Evolutionary conservation across 345 rosid species (phyloP).

Genomic region (Pugionium dolabratum): DNA sequence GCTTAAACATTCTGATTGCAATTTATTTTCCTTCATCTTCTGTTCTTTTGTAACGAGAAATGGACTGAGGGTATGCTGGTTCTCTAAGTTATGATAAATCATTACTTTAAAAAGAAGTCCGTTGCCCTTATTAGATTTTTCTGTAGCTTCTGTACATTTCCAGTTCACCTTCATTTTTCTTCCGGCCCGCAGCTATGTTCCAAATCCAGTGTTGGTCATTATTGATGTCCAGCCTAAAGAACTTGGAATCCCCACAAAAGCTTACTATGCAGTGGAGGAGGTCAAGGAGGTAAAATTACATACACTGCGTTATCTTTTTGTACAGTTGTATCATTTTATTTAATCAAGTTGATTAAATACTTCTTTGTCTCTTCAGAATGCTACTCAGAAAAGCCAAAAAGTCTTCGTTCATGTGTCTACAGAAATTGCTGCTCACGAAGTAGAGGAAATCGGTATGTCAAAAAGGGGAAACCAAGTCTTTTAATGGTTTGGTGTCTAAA

Average conservation of each 20-base stretch:
- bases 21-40: neutral
- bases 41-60: neutral
- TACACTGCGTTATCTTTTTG: neutral
- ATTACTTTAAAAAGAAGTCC: too few relatives aligned
- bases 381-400: constrained; percentile 80
- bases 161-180: too few relatives aligned
- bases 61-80: too few relatives aligned
- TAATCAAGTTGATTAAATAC: neutral
- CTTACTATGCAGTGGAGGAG: constrained; percentile 81
- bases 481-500: constrained; percentile 6
- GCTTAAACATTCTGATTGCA: too few relatives aligned
- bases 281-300: constrained; percentile 62
- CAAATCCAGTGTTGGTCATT: constrained; percentile 81
- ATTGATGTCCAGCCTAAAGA: constrained; percentile 87
- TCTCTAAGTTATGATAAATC: too few relatives aligned
- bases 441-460: constrained; percentile 78
- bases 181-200: constrained; percentile 53
- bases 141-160: neutral
- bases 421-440: constrained; percentile 55
- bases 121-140: neutral
- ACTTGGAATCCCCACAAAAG: constrained; percentile 84
- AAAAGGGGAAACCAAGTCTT: neutral
- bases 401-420: constrained; percentile 69
- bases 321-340: neutral
- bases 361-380: constrained; percentile 49